phyloP scores from a whole-genome alignment of 148 eudicot genomes.

The Suaeda aralocaspica region DNA sequence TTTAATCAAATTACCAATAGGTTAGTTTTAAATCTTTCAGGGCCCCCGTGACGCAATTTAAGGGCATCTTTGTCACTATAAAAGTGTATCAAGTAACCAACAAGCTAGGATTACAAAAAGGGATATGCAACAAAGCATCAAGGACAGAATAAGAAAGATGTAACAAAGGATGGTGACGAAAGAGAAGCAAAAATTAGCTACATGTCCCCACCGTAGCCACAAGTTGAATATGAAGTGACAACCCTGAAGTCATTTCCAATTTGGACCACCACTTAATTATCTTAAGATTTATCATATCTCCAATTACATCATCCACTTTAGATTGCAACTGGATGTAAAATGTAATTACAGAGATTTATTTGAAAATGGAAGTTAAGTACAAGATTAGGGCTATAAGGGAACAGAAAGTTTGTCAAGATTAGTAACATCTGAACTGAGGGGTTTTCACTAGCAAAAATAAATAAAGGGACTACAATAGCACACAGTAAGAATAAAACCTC shows the following conservation, averaged over 20 bases:
- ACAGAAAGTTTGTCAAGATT: neutral
- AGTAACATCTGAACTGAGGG: neutral
- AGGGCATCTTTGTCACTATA: neutral
- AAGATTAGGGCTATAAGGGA: neutral
- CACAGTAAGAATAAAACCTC: slow-evolving; percentile 44
- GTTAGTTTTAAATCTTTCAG: neutral
- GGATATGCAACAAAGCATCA: neutral
- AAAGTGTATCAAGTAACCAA: neutral
- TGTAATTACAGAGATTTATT: neutral
- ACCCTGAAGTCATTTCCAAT: neutral
- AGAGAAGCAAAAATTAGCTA: neutral
- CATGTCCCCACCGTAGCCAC: slow-evolving; percentile 1
- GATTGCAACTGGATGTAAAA: neutral
- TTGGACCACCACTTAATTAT: slow-evolving; percentile 8
- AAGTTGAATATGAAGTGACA: neutral
- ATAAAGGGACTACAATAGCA: neutral
- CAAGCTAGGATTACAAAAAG: neutral
- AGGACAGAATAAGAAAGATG: neutral
- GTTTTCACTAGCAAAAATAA: neutral
- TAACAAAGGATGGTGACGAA: neutral
- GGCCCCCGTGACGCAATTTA: neutral
- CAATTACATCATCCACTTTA: neutral
- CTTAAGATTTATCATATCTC: neutral
- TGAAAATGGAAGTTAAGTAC: neutral
- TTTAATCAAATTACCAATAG: neutral